Evolutionary conservation across 768 basidiomycete species (phyloP).

Genomic region (Lactarius hengduanensis): DNA sequence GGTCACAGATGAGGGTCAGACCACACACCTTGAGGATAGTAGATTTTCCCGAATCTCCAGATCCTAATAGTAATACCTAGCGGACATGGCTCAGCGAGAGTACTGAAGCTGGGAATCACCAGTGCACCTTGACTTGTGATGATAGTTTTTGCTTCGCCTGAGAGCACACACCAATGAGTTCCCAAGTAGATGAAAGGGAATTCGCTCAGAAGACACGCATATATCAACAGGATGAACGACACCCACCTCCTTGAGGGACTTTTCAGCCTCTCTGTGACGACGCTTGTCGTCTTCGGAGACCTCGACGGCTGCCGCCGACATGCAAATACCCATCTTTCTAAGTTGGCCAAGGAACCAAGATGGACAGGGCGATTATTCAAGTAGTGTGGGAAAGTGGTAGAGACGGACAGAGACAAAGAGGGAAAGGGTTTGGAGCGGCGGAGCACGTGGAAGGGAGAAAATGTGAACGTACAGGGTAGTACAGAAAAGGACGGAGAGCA

Average conservation of each 20-base stretch:
- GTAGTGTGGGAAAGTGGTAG: slow-evolving; percentile 5
- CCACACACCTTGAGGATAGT: slow-evolving; percentile 76
- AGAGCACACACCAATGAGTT: background rate
- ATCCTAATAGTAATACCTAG: slow-evolving; percentile 85
- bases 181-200: background rate
- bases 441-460: background rate
- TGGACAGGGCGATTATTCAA: slow-evolving; percentile 2
- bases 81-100: slow-evolving; percentile 1
- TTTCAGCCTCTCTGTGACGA: slow-evolving; percentile 69
- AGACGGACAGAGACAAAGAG: slow-evolving; percentile 7
- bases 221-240: background rate
- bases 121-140: slow-evolving; percentile 68
- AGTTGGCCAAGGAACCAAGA: background rate
- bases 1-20: background rate
- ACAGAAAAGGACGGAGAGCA: background rate
- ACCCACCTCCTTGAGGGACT: slow-evolving; percentile 71
- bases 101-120: background rate
- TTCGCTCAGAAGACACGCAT: slow-evolving; percentile 7
- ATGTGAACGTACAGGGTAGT: slow-evolving; percentile 2
- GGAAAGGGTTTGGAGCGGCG: background rate
- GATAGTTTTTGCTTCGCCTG: slow-evolving; percentile 46
- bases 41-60: slow-evolving; percentile 92
- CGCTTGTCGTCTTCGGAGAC: slow-evolving; percentile 67
- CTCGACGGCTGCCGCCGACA: slow-evolving; percentile 63
- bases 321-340: slow-evolving; percentile 26